Percentiles rank a stretch among this genome's conserved stretches.
phyloP scores from a whole-genome alignment of 202 grass and related monocot genomes.

The Schoenoplectus tabernaemontani region DNA sequence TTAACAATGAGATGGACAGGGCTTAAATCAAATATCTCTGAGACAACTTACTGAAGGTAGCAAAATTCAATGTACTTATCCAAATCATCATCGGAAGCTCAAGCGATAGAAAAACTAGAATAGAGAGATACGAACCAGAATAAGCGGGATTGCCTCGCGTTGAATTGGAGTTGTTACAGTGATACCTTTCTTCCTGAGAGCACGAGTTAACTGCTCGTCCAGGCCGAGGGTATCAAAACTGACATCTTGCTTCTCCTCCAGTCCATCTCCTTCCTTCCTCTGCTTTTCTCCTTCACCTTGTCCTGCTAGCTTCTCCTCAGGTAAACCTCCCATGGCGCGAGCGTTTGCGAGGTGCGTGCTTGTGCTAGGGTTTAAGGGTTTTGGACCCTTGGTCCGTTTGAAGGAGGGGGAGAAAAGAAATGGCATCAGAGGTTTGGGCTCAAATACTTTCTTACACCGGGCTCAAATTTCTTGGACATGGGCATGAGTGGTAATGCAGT shows the following conservation, averaged over 20 bases:
- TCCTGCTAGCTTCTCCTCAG: background rate
- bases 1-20: no score
- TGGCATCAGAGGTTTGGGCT: background rate
- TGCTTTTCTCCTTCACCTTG: background rate
- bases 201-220: slow-evolving; percentile 74
- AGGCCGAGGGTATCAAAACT: slow-evolving; percentile 65
- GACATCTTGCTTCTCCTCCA: slow-evolving; percentile 37
- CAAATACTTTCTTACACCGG: background rate
- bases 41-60: background rate
- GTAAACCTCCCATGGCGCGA: slow-evolving; percentile 16
- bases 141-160: slow-evolving; percentile 67
- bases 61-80: background rate
- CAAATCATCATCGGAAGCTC: background rate
- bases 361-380: slow-evolving; percentile 33
- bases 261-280: background rate
- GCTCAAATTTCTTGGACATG: background rate
- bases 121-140: slow-evolving; percentile 38
- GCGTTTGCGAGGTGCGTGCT: slow-evolving; percentile 10
- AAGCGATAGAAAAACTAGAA: background rate
- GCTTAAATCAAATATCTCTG: background rate
- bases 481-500: background rate
- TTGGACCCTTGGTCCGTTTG: no score
- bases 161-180: slow-evolving; percentile 60
- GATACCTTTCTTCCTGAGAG: slow-evolving; percentile 73
- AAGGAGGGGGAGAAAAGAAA: background rate